Base-by-base conservation (phyloP, 148 eudicot species). In the Amaranthus cruentus region DNA sequence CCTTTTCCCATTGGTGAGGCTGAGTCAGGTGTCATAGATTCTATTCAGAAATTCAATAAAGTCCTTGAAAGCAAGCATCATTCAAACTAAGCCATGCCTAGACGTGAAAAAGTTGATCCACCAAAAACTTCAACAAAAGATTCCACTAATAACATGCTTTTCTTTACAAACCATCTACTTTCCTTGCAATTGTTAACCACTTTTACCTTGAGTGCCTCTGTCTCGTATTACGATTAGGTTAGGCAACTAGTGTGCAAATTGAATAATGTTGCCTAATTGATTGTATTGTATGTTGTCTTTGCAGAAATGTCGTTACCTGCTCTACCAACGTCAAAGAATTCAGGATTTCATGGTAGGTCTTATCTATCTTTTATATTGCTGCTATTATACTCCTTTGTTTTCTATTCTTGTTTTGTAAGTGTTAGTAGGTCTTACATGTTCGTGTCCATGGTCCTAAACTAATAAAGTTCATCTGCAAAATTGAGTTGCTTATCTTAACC, bases 291-390 rank as follows among this genome's bases (percentile, higher is more conserved):
- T 78, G 48, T 49, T 73, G 9, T 64, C 51, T 80, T 51, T 83
- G 82, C 93, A 94, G 98, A 95, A 87, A 95, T 91, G 98, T 95
- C 97, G 54, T 81, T 95, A 79, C 97, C 98, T 50, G 98, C 96
- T 61, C 84, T 86, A 75, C 98, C 98, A 63, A 83, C 87, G 74
- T 85, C 96, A 4, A 74, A 77, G 78, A 83, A 78, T 73, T 73
- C 86, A 59, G 87, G 88, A 63, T 80, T 75, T 77, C 74, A 64
- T 50, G 96, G 98, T 88, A 81, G 66, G 85, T 80, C 52, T 58
- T 7, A 47, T 51, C 8, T 59, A 54, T 42, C 42, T 11, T 55
- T 47, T 47, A 50, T 71, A 4, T 13, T 9, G 5, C 55, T 11
- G 13, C 18, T 71, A 28, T 18, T 38, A 6, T 71, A 5, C 38